Evolutionary conservation across 768 basidiomycete species (phyloP).

Genomic region (Artomyces pyxidatus): DNA sequence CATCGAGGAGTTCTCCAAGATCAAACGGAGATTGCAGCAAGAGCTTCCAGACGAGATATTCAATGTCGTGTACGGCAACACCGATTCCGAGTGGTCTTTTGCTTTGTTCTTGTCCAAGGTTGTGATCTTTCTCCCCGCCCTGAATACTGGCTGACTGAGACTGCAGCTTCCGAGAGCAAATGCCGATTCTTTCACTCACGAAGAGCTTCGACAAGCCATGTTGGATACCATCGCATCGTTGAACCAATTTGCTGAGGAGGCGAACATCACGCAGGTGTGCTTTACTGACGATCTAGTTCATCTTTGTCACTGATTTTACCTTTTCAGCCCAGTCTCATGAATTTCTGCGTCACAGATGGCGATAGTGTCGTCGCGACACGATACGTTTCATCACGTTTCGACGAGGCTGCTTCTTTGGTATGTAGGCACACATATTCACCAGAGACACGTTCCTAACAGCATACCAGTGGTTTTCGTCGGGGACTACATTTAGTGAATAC

Average conservation of each 20-base stretch:
- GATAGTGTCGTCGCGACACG: conserved; percentile 89
- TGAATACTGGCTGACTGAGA: neutral
- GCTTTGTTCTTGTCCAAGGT: conserved; percentile 85
- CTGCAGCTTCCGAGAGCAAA: conserved; percentile 71
- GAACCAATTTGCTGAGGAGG: conserved; percentile 68
- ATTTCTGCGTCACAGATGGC: conserved; percentile 96
- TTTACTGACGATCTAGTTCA: neutral
- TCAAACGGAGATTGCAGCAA: conserved; percentile 77
- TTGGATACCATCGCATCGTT: conserved; percentile 75
- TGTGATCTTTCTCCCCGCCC: conserved; percentile 1
- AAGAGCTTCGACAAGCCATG: conserved; percentile 77
- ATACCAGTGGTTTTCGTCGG: conserved; percentile 88
- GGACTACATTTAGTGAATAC: conserved; percentile 89
- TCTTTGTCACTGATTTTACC: conserved; percentile 3
- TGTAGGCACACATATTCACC: neutral
- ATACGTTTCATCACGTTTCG: conserved; percentile 86
- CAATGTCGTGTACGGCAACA: conserved; percentile 85
- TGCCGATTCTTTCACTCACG: conserved; percentile 65
- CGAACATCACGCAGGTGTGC: conserved; percentile 61
- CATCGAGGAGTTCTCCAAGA: conserved; percentile 72
- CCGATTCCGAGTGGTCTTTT: conserved; percentile 99
- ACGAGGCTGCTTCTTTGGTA: conserved; percentile 65
- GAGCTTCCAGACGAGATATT: conserved; percentile 78
- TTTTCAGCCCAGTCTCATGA: conserved; percentile 76
- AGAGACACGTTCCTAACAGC: neutral